phyloP scores from a whole-genome alignment of 2,329 filamentous ascomycete genomes.

The Colletotrichum sp. region DNA sequence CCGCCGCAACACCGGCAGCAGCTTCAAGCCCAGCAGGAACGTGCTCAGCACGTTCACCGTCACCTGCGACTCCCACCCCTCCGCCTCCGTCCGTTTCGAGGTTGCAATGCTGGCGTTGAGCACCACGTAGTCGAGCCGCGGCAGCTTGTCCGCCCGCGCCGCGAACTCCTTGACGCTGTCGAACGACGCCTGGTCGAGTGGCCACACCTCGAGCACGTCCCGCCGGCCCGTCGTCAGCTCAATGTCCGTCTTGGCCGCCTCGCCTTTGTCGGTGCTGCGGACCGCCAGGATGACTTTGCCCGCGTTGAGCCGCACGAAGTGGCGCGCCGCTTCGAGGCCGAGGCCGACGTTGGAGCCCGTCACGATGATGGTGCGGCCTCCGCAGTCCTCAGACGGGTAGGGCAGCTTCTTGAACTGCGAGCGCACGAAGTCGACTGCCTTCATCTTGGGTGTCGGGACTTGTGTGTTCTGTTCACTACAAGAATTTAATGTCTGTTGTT shows the following conservation, averaged over 20 bases:
- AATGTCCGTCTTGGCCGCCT: constrained; percentile 42
- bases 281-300: constrained; percentile 47
- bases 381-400: constrained; percentile 35
- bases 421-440: constrained; percentile 5
- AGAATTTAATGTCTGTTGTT: background rate
- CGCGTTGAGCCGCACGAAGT: constrained; percentile 44
- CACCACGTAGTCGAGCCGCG: constrained; percentile 40
- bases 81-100: constrained; percentile 23
- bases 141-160: constrained; percentile 28
- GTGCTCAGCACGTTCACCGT: constrained; percentile 54
- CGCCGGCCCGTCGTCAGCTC: constrained; percentile 5
- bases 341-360: constrained; percentile 50
- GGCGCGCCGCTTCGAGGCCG: constrained; percentile 45
- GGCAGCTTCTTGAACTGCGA: constrained; percentile 31
- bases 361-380: constrained; percentile 42
- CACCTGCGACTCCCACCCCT: constrained; percentile 47
- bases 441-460: background rate
- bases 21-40: constrained; percentile 45
- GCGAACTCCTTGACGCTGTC: constrained; percentile 38
- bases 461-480: background rate
- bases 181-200: constrained; percentile 42
- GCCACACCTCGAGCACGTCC: constrained; percentile 45
- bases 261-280: constrained; percentile 43
- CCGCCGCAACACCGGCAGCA: constrained; percentile 46
- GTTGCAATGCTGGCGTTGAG: constrained; percentile 38